These are phyloP conservation scores for Lunularia cruciata DNA, from an alignment of 225 moss, liverwort and hornwort species.

Conservation along the genomic window DNA sequence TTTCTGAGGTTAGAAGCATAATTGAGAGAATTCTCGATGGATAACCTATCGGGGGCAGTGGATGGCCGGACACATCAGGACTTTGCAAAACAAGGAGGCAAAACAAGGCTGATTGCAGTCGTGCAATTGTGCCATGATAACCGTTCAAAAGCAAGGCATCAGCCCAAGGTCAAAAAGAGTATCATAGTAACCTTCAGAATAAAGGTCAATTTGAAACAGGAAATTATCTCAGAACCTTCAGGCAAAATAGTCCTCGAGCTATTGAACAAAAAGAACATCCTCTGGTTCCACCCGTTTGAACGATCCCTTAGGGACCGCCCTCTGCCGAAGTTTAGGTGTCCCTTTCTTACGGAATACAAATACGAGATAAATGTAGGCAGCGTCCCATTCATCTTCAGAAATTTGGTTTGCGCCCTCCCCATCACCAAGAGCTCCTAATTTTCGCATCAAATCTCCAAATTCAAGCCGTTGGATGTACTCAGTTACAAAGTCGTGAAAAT, in stretches of 20 bases:
- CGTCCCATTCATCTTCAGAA: conserved; percentile 90
- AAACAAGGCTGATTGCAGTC: background rate
- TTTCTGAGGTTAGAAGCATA: too few relatives aligned
- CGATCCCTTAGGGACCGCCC: conserved; percentile 44
- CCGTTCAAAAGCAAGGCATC: conserved; percentile 5
- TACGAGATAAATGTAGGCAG: conserved; percentile 82
- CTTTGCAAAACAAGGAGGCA: too few relatives aligned
- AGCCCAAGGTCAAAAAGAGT: background rate
- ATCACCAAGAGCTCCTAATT: conserved; percentile 85
- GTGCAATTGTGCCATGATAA: background rate
- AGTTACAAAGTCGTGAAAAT: conserved; percentile 86
- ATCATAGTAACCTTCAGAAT: background rate
- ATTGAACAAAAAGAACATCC: conserved; percentile 68
- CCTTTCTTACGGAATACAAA: conserved; percentile 92
- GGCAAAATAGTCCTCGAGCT: background rate
- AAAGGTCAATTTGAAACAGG: background rate
- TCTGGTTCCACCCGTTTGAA: conserved; percentile 60
- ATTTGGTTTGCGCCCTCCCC: conserved; percentile 66
- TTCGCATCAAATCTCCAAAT: conserved; percentile 89
- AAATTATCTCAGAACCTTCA: background rate
- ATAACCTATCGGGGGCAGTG: too few relatives aligned
- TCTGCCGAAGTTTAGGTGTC: conserved; percentile 54
- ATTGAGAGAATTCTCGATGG: too few relatives aligned
- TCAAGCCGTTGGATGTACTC: conserved; percentile 79
- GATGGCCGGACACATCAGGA: too few relatives aligned